Conservation (phyloP, 768 basidiomycete species). For the Collybia nuda region DNA sequence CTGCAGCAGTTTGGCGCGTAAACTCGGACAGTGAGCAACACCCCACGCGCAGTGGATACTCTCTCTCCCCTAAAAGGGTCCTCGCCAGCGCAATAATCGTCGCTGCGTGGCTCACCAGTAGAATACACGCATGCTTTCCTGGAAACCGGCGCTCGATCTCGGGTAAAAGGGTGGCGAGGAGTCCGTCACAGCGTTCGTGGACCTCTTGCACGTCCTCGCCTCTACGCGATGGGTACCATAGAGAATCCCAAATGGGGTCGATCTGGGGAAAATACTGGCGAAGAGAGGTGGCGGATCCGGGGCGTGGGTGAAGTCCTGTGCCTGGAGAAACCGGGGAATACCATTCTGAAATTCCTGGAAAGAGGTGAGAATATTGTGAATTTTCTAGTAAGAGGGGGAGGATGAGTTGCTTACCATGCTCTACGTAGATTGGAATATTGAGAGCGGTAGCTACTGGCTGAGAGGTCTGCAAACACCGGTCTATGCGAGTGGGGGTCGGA, state of each 20-base stretch:
- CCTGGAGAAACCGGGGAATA: conserved; percentile 67
- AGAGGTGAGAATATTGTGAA: not conserved
- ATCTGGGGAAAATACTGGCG: conserved; percentile 55
- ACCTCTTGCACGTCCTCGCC: conserved; percentile 68
- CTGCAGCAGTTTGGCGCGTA: conserved; percentile 22
- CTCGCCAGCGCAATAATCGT: conserved; percentile 67
- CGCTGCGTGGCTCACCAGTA: conserved; percentile 77
- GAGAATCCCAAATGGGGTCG: conserved; percentile 60
- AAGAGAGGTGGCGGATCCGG: conserved; percentile 55
- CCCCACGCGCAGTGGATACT: conserved; percentile 60
- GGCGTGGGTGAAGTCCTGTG: conserved; percentile 77
- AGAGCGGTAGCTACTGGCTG: conserved; percentile 63
- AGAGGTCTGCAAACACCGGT: conserved; percentile 86
- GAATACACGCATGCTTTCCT: conserved; percentile 44
- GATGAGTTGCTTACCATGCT: conserved; percentile 57
- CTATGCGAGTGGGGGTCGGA: conserved; percentile 30
- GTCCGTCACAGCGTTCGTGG: conserved; percentile 57
- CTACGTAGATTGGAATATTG: conserved; percentile 69
- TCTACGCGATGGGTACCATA: conserved; percentile 70
- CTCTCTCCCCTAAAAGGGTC: conserved; percentile 52
- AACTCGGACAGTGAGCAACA: conserved; percentile 73
- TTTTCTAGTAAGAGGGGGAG: not conserved
- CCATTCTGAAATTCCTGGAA: conserved; percentile 73
- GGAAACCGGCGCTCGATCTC: conserved; percentile 46
- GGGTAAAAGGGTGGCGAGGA: conserved; percentile 50